Conservation (phyloP, 2,329 filamentous ascomycete species). For the Clonostachys solani region DNA sequence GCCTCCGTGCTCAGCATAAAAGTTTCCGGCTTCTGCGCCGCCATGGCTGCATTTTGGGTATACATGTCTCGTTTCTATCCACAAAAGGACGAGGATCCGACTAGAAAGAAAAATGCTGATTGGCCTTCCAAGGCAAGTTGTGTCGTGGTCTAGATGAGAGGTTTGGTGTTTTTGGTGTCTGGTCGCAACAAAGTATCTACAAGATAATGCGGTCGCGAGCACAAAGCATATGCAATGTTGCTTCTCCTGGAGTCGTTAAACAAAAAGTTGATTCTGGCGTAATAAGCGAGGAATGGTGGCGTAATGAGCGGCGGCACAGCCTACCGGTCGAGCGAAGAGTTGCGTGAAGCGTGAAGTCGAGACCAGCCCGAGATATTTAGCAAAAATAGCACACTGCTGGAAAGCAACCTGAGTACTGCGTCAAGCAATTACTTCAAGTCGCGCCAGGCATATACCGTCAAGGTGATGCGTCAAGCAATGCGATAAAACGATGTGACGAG, state of each 20-base stretch:
- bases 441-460: slow-evolving; percentile 25
- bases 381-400: neutral
- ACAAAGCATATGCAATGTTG: no score
- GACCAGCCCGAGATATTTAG: slow-evolving; percentile 37
- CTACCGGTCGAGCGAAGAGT: slow-evolving; percentile 10
- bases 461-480: slow-evolving; percentile 17
- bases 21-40: slow-evolving; percentile 94
- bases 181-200: no score
- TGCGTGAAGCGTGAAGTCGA: slow-evolving; percentile 24
- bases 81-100: no score
- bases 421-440: slow-evolving; percentile 28
- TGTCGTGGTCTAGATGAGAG: no score
- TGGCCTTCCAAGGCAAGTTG: no score
- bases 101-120: no score
- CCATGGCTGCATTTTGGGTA: slow-evolving; percentile 81
- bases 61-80: slow-evolving; percentile 55
- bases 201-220: no score
- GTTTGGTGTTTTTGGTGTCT: no score
- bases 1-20: slow-evolving; percentile 98
- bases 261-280: no score
- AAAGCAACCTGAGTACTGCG: slow-evolving; percentile 30
- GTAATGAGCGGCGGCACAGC: slow-evolving; percentile 24
- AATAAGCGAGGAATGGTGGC: neutral
- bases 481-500: neutral
- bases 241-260: no score